These are phyloP conservation scores for Russula sp. DNA, from an alignment of 768 basidiomycete species.

Conservation along the genomic window DNA sequence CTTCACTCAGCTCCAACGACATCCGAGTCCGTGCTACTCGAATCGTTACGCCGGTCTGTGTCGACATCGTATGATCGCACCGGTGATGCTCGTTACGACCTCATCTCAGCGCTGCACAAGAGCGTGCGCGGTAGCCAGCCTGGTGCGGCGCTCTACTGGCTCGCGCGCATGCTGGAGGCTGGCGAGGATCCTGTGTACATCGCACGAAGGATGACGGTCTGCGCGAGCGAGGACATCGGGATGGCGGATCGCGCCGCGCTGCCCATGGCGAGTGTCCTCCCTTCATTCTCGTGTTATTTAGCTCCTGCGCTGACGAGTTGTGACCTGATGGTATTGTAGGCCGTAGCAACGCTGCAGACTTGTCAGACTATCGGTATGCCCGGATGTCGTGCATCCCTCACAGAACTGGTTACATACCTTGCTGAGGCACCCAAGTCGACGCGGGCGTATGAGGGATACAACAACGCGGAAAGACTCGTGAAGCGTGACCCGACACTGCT, in stretches of 20 bases:
- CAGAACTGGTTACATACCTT: constrained; percentile 74
- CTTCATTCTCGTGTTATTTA: not conserved
- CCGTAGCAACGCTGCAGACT: constrained; percentile 58
- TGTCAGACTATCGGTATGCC: constrained; percentile 78
- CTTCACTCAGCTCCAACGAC: constrained; percentile 44
- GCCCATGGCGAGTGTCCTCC: constrained; percentile 52
- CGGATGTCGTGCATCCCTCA: constrained; percentile 74
- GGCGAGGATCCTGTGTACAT: constrained; percentile 82
- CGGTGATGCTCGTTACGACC: constrained; percentile 74
- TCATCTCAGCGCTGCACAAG: constrained; percentile 85
- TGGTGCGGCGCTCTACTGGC: constrained; percentile 82
- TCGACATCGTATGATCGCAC: constrained; percentile 69
- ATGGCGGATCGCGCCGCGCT: constrained; percentile 75
- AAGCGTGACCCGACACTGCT: constrained; percentile 50
- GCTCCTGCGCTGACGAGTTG: not conserved
- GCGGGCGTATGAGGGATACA: constrained; percentile 75
- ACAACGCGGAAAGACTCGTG: constrained; percentile 60
- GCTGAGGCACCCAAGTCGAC: constrained; percentile 83
- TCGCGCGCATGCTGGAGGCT: constrained; percentile 76
- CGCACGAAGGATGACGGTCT: constrained; percentile 69
- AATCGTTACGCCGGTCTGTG: constrained; percentile 58
- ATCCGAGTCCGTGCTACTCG: constrained; percentile 51
- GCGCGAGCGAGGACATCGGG: constrained; percentile 85
- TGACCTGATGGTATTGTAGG: constrained; percentile 40
- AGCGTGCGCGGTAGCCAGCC: constrained; percentile 74